These are phyloP conservation scores for Macrotyloma uniflorum DNA, from an alignment of 306 rosid species.

Conservation along the genomic window DNA sequence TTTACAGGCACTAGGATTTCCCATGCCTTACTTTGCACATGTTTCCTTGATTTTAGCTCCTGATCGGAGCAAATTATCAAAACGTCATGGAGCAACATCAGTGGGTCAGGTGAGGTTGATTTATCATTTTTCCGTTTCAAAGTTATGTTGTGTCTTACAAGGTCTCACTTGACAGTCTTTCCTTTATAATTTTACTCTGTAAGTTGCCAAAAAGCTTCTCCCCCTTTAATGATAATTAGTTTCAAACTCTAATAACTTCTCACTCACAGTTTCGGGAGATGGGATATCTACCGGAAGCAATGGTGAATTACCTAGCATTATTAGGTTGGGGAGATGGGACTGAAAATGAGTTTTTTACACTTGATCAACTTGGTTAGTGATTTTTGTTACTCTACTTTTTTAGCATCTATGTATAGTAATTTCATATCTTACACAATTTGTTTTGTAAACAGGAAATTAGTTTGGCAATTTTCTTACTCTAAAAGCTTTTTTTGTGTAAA, in stretches of 20 bases:
- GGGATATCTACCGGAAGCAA: conserved; percentile 93
- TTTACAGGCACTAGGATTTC: conserved; percentile 76
- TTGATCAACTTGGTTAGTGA: conserved; percentile 83
- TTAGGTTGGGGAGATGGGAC: conserved; percentile 99
- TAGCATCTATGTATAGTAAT: neutral
- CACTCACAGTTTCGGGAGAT: conserved; percentile 84
- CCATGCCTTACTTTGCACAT: conserved; percentile 83
- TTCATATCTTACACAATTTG: neutral
- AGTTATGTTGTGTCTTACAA: neutral
- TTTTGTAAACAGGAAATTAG: conserved; percentile 9
- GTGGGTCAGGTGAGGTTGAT: conserved; percentile 76
- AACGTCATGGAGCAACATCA: conserved; percentile 98
- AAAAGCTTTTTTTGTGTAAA: conserved; percentile 23
- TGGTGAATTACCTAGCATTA: conserved; percentile 92
- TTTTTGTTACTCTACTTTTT: conserved; percentile 31
- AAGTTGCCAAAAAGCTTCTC: conserved; percentile 19
- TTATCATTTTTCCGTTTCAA: neutral
- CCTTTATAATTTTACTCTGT: neutral
- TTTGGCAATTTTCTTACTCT: conserved; percentile 27
- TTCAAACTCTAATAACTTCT: conserved; percentile 33
- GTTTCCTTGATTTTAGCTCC: conserved; percentile 98
- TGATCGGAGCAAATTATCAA: conserved; percentile 93
- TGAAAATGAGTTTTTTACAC: conserved; percentile 84
- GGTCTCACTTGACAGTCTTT: neutral
- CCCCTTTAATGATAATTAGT: conserved; percentile 8